Evolutionary conservation across 176 grass and related monocot genomes (phyloP).

Genomic region (Hsuehochloa calcarea): DNA sequence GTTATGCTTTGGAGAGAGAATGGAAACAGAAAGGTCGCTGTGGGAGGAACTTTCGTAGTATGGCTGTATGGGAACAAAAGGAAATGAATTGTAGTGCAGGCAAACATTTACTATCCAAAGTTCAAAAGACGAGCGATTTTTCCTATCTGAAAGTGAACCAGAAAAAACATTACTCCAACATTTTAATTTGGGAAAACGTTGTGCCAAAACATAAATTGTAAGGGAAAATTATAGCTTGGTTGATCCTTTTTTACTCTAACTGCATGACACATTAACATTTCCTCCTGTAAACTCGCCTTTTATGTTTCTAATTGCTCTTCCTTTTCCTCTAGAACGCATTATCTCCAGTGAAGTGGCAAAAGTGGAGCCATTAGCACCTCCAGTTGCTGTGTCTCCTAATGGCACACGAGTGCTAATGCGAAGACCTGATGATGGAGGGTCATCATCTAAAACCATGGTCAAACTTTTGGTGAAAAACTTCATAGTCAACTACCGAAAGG

Average conservation of each 20-base stretch:
- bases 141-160: not conserved
- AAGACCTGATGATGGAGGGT: conserved; percentile 50
- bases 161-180: not conserved
- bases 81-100: not conserved
- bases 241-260: too few species aligned
- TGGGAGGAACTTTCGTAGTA: not conserved
- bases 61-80: not conserved
- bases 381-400: conserved; percentile 8
- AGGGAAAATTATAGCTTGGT: not conserved
- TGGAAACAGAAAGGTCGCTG: not conserved
- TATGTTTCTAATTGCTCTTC: conserved; percentile 12
- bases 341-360: conserved; percentile 3
- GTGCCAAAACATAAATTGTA: not conserved
- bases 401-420: conserved; percentile 34
- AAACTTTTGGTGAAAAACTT: conserved; percentile 58
- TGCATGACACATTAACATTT: too few species aligned
- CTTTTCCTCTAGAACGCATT: conserved; percentile 34
- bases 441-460: conserved; percentile 9
- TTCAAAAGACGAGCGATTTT: not conserved
- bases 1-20: not conserved
- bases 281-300: not conserved
- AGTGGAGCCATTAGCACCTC: conserved; percentile 2
- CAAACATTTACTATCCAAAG: not conserved
- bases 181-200: not conserved
- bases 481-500: conserved; percentile 35